Evolutionary conservation across 148 eudicot genomes (phyloP).

Genomic region (Cornus florida): DNA sequence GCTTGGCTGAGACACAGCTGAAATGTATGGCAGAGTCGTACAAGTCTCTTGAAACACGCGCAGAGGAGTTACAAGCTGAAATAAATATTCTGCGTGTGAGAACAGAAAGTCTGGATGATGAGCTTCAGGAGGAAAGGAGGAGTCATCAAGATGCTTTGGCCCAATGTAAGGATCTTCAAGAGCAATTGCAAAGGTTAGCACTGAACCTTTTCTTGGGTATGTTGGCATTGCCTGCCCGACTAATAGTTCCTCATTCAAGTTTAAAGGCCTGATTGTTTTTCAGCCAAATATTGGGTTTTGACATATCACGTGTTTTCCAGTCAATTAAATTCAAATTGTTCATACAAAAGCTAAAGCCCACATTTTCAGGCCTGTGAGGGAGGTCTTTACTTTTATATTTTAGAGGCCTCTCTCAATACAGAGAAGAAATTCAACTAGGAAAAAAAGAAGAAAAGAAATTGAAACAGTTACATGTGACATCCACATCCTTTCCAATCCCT

Average conservation of each 20-base stretch:
- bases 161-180: conserved; percentile 74
- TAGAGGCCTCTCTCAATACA: neutral
- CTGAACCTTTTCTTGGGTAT: neutral
- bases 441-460: neutral
- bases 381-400: neutral
- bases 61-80: conserved; percentile 70
- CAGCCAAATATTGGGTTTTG: neutral
- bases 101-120: conserved; percentile 52
- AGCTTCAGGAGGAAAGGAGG: conserved; percentile 67
- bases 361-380: neutral
- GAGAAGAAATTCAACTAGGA: no score
- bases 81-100: conserved; percentile 52
- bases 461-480: neutral
- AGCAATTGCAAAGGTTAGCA: conserved; percentile 78
- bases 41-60: conserved; percentile 74
- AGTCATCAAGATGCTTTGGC: conserved; percentile 61
- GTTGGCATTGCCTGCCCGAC: neutral
- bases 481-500: neutral
- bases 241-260: neutral
- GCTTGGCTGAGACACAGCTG: conserved; percentile 93
- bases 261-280: neutral
- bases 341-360: neutral
- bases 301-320: neutral
- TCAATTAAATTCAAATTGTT: neutral
- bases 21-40: conserved; percentile 98